Percentiles rank a stretch among this genome's conserved stretches.
phyloP scores from a whole-genome alignment of 352 stramenopile genomes.

The Thalassiosira livingstoniorum region DNA sequence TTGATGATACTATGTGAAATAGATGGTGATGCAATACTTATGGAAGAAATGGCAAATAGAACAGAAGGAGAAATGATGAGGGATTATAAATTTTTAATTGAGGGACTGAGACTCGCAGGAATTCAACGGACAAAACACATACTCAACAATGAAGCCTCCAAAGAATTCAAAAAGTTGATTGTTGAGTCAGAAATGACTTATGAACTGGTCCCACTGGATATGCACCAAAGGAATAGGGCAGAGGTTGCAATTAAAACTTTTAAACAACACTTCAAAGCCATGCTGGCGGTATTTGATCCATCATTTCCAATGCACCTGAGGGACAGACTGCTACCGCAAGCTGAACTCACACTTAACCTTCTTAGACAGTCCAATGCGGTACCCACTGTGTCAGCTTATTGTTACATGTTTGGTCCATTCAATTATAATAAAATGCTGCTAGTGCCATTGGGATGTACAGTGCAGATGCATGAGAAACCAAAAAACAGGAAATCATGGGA shows the following conservation, averaged over 20 bases:
- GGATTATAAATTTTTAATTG: constrained; percentile 38
- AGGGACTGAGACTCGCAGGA: constrained; percentile 3
- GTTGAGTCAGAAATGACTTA: constrained; percentile 9
- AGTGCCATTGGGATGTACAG: constrained; percentile 48
- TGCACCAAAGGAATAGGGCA: constrained; percentile 58
- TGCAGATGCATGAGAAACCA: constrained; percentile 52
- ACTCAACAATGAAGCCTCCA: constrained; percentile 51
- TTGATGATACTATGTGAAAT: too few species aligned
- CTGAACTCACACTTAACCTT: constrained; percentile 56
- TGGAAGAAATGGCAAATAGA: constrained; percentile 50
- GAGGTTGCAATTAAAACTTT: constrained; percentile 67
- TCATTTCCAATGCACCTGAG: constrained; percentile 58
- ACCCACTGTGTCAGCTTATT: constrained; percentile 1
- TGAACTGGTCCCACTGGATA: constrained; percentile 42
- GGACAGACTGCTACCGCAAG: constrained; percentile 49
- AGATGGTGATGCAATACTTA: constrained; percentile 59
- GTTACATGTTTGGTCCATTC: constrained; percentile 11
- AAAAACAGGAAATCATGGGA: constrained; percentile 1
- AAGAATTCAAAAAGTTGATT: constrained; percentile 35
- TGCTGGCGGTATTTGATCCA: constrained; percentile 23
- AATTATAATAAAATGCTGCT: constrained; percentile 58
- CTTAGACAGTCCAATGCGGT: constrained; percentile 14
- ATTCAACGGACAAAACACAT: constrained; percentile 40
- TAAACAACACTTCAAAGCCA: constrained; percentile 64
- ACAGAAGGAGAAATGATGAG: constrained; percentile 28